A percentile compares a stretch with the other conserved stretches of the same genome.
Evolutionary conservation across 1,284 basidiomycete species (phyloP).

Genomic region (Schizopora paradoxa): DNA sequence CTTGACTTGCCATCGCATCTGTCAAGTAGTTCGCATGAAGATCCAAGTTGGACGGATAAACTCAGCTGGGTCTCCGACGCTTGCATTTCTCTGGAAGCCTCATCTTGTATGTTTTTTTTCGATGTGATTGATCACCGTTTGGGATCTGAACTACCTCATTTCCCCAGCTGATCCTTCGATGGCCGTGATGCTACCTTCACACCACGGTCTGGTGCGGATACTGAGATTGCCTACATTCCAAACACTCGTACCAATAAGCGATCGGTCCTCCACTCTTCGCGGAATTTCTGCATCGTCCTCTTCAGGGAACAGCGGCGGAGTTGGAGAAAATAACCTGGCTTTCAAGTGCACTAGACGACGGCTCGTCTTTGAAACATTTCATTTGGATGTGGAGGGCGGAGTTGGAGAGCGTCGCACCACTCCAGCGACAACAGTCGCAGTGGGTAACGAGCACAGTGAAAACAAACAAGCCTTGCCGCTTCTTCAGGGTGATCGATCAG

Average conservation of each 20-base stretch:
- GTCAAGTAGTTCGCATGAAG: conserved; percentile 51
- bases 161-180: conserved; percentile 60
- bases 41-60: conserved; percentile 65
- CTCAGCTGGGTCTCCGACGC: conserved; percentile 79
- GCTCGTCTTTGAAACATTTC: conserved; percentile 87
- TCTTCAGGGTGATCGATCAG: neutral
- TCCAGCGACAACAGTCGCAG: conserved; percentile 33
- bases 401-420: conserved; percentile 79
- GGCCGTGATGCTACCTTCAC: conserved; percentile 65
- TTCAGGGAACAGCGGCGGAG: conserved; percentile 43
- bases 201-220: conserved; percentile 79
- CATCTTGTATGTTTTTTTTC: conserved; percentile 37
- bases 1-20: conserved; percentile 61
- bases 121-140: neutral
- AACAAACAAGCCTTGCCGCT: conserved; percentile 15
- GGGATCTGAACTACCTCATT: conserved; percentile 6
- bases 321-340: conserved; percentile 91
- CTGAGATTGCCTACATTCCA: conserved; percentile 68
- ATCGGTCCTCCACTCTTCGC: conserved; percentile 71
- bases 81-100: conserved; percentile 70
- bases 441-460: conserved; percentile 22
- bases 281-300: conserved; percentile 50
- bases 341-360: conserved; percentile 90
- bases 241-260: conserved; percentile 66
- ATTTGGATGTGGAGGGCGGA: conserved; percentile 90